Evolutionary conservation across 768 basidiomycete genomes (phyloP), one percentile per base, ranked within the genome.

Genomic region (Leccinum longicurvipes): DNA sequence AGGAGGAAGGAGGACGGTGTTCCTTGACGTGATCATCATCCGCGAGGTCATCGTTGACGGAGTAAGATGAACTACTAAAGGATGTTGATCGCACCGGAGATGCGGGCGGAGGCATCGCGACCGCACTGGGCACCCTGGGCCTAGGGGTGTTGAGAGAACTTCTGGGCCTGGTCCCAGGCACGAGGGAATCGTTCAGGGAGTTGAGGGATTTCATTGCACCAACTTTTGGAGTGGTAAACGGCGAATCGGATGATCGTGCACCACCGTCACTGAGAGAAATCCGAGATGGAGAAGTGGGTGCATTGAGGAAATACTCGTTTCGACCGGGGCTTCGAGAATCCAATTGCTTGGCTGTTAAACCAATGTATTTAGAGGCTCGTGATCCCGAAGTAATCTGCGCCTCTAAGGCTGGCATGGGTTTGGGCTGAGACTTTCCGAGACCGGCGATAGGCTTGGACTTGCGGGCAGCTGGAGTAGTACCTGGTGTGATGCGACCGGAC

Each of bases 261-360:
- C 77, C 68, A 15, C 75, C 66, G n/a, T 79, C 74, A 32, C 75
- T 79, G 28, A 73, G 66, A 25, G 72, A 58, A 44, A 70, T 60
- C n/a, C 74, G 71, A 44, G 74, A 69, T 11, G 74, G 71, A 12
- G 70, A 73, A 27, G 75, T 71, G 12, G 72, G 68, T 41, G 71
- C 67, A 51, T 57, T 64, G 47, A 65, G 64, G 50, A 48, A 57
- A 50, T 59, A 53, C 44, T 68, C 70, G 14, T 60, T 55, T 28
- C 51, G 56, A 52, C 50, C 46, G 19, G 64, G 50, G 28, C 55
- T 53, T 12, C 80, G 80, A 23, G 76, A 80, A 66, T 70, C 83
- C 56, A 95, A 79, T 62, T 93, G 89, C 66, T 87, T 83, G 1
- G 92, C 92, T 1, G 91, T 94, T 82, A 93, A 83, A 15, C 85